Percentiles rank a stretch among this genome's conserved stretches.
These are phyloP conservation scores for Pouteria glomerata DNA, from an alignment of 148 eudicot genomes.

Conservation along the genomic window DNA sequence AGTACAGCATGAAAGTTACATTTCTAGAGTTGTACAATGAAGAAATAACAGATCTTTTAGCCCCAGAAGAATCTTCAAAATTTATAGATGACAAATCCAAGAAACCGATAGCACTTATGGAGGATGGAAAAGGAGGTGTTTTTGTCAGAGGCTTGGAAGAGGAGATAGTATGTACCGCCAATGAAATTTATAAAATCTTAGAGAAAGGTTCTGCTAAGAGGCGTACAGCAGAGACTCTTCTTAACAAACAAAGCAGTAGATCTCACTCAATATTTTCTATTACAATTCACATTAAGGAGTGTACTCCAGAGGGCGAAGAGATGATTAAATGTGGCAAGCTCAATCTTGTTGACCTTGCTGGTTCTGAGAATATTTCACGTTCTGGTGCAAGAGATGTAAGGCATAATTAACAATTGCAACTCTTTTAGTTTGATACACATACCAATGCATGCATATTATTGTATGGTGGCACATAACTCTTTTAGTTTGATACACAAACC, in stretches of 20 bases:
- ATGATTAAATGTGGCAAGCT: constrained; percentile 98
- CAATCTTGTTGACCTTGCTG: constrained; percentile 99
- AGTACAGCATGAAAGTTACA: constrained; percentile 95
- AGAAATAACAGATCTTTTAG: constrained; percentile 88
- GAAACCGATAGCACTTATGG: constrained; percentile 98
- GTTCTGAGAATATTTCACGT: constrained; percentile 96
- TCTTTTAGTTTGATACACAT: not conserved
- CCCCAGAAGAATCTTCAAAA: constrained; percentile 74
- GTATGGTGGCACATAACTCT: not conserved
- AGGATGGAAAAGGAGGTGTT: constrained; percentile 98
- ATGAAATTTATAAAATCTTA: constrained; percentile 90
- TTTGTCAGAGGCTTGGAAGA: constrained; percentile 95
- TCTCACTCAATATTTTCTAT: constrained; percentile 97
- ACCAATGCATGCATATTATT: constrained; percentile 2
- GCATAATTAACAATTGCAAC: not conserved
- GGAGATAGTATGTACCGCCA: constrained; percentile 85
- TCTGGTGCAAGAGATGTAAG: constrained; percentile 98
- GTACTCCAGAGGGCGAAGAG: constrained; percentile 98
- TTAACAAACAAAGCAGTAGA: constrained; percentile 97
- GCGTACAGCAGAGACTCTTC: constrained; percentile 94
- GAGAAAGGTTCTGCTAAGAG: constrained; percentile 98
- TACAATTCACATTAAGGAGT: constrained; percentile 95
- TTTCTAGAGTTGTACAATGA: constrained; percentile 91
- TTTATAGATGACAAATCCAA: constrained; percentile 84
- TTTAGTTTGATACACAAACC: not conserved